Conservation (phyloP, 2,329 filamentous ascomycete species). For the Colletotrichum neosansevieriae region DNA sequence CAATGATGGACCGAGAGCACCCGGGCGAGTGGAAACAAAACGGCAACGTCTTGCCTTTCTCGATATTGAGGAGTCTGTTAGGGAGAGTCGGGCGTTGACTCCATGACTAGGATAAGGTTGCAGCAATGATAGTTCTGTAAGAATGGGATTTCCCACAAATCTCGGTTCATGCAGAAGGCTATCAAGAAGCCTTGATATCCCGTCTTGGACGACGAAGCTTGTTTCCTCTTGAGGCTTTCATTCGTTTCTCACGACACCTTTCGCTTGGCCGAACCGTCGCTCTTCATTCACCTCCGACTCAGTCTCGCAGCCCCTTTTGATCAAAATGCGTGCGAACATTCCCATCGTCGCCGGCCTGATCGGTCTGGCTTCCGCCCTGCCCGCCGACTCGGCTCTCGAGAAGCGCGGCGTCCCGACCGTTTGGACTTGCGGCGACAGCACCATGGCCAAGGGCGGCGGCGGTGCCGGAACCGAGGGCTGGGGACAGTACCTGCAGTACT, state of each 20-base stretch:
- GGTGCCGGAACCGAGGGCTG: slow-evolving; percentile 66
- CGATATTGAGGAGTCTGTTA: slow-evolving; percentile 16
- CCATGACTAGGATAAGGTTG: slow-evolving; percentile 5
- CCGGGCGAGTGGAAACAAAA: slow-evolving; percentile 13
- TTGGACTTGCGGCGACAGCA: slow-evolving; percentile 71
- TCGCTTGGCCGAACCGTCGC: background rate
- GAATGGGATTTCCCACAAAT: slow-evolving; percentile 21
- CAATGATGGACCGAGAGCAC: slow-evolving; percentile 2
- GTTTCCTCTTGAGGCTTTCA: background rate
- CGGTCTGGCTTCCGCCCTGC: slow-evolving; percentile 35
- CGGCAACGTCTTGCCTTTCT: background rate
- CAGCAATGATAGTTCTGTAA: background rate
- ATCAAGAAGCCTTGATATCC: background rate
- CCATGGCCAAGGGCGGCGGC: slow-evolving; percentile 65
- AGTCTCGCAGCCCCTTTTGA: background rate
- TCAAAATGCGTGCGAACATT: slow-evolving; percentile 31
- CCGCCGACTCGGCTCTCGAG: slow-evolving; percentile 41
- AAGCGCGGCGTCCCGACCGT: slow-evolving; percentile 51
- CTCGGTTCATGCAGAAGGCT: slow-evolving; percentile 4
- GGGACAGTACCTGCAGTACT: slow-evolving; percentile 69
- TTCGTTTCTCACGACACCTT: background rate
- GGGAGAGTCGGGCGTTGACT: background rate
- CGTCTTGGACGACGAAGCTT: background rate
- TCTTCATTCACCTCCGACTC: background rate
- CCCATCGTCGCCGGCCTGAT: slow-evolving; percentile 25